Conservation (phyloP, 2,329 filamentous ascomycete species). For the Pestalotiopsis sp. region DNA sequence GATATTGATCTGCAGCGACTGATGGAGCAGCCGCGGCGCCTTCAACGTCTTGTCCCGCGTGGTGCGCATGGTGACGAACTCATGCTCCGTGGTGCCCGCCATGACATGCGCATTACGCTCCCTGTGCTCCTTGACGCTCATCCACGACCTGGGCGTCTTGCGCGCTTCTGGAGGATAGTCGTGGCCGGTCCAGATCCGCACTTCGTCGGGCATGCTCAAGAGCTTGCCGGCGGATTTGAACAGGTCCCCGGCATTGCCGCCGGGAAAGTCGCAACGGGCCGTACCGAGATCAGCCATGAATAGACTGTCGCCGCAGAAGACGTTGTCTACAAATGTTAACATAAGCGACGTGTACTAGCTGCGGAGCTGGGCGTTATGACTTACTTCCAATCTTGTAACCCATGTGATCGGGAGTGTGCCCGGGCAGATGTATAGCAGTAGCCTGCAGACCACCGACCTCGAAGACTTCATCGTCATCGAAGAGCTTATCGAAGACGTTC, state of each 20-base stretch:
- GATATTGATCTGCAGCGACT: constrained; percentile 56
- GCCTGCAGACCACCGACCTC: neutral
- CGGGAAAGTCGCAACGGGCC: constrained; percentile 55
- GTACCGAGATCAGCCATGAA: constrained; percentile 44
- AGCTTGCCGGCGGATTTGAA: constrained; percentile 46
- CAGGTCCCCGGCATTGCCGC: constrained; percentile 47
- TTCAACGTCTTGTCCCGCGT: constrained; percentile 43
- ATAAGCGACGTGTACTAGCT: constrained; percentile 41
- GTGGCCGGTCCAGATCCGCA: constrained; percentile 57
- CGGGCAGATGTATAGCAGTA: neutral
- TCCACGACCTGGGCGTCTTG: constrained; percentile 37
- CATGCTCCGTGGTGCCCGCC: constrained; percentile 31
- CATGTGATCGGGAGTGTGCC: neutral
- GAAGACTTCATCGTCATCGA: neutral
- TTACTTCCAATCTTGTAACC: neutral
- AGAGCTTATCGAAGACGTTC: neutral
- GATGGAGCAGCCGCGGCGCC: constrained; percentile 51
- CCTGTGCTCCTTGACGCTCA: constrained; percentile 50
- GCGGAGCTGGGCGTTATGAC: neutral
- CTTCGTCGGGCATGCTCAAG: constrained; percentile 24
- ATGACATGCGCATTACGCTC: constrained; percentile 51
- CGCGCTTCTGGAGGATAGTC: constrained; percentile 49
- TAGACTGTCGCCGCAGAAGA: constrained; percentile 39
- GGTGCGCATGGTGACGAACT: neutral
- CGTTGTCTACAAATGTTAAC: neutral